A percentile compares a stretch with the other conserved stretches of the same genome.
Evolutionary conservation across 2,329 filamentous ascomycete genomes (phyloP).

Genomic region (Claviceps pazoutovae): DNA sequence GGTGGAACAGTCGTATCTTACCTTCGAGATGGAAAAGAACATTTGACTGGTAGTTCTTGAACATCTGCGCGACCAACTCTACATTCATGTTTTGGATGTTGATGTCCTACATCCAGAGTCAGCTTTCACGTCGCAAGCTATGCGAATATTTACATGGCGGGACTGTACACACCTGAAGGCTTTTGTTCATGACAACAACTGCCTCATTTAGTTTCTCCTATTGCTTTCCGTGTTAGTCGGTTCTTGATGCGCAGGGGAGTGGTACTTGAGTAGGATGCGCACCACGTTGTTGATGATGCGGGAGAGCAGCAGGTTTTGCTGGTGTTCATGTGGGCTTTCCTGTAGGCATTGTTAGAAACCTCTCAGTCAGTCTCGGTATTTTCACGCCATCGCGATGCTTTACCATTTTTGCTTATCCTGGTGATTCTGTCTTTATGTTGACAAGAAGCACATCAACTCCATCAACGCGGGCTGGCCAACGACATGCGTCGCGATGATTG

Average conservation of each 20-base stretch:
- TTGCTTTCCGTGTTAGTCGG: neutral
- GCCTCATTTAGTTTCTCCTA: constrained; percentile 97
- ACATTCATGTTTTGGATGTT: constrained; percentile 99
- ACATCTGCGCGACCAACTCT: constrained; percentile 96
- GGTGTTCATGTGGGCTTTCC: constrained; percentile 96
- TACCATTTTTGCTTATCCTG: neutral
- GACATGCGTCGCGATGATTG: neutral
- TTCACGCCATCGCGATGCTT: neutral
- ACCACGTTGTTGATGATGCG: constrained; percentile 97
- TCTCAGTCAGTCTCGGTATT: neutral
- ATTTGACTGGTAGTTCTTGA: constrained; percentile 98
- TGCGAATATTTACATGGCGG: neutral
- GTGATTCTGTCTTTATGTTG: neutral
- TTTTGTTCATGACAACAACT: constrained; percentile 83
- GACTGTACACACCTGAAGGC: constrained; percentile 53
- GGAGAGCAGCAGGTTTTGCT: constrained; percentile 84
- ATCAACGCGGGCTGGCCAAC: neutral
- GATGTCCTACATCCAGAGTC: constrained; percentile 53
- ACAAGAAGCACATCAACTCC: neutral
- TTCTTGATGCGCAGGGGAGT: neutral
- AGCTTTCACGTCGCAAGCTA: neutral
- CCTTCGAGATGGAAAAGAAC: constrained; percentile 95
- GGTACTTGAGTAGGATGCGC: constrained; percentile 22
- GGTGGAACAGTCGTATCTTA: constrained; percentile 23
- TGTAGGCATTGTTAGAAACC: constrained; percentile 14